phyloP scores from a whole-genome alignment of 2,329 filamentous ascomycete species.

The Calcarisporium arbuscula region DNA sequence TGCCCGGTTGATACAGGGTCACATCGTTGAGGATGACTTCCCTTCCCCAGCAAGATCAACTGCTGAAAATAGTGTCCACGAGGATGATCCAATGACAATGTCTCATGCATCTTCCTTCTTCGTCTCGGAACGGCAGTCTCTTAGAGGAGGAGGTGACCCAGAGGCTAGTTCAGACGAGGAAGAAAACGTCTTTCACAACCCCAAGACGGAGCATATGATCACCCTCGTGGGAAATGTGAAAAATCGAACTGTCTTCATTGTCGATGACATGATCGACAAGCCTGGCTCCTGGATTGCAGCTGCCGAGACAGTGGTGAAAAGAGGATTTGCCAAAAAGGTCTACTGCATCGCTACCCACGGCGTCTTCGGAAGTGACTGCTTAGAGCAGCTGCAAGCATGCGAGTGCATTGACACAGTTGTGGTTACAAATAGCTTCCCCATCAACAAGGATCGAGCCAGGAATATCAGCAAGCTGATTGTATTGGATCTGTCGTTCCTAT shows the following conservation, averaged over 20 bases:
- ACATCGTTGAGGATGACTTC: slow-evolving; percentile 91
- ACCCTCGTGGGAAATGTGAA: slow-evolving; percentile 95
- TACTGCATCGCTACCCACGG: slow-evolving; percentile 98
- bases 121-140: slow-evolving; percentile 56
- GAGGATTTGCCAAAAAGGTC: slow-evolving; percentile 83
- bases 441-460: slow-evolving; percentile 64
- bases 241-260: slow-evolving; percentile 82
- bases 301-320: slow-evolving; percentile 92
- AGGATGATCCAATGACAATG: slow-evolving; percentile 78
- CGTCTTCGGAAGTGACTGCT: slow-evolving; percentile 82
- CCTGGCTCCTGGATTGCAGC: slow-evolving; percentile 95
- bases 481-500: slow-evolving; percentile 78
- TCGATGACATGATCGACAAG: slow-evolving; percentile 99
- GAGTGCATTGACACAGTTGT: slow-evolving; percentile 91
- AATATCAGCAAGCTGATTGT: slow-evolving; percentile 78
- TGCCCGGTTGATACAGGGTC: slow-evolving; percentile 83
- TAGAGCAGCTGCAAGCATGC: slow-evolving; percentile 86
- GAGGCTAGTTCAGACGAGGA: slow-evolving; percentile 84
- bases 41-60: slow-evolving; percentile 70
- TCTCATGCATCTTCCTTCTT: slow-evolving; percentile 78
- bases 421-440: slow-evolving; percentile 96
- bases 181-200: slow-evolving; percentile 78
- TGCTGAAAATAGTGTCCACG: slow-evolving; percentile 55
- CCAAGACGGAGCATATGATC: slow-evolving; percentile 85
- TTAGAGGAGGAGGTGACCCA: slow-evolving; percentile 81